Evolutionary conservation across 2,329 filamentous ascomycete genomes (phyloP).

Genomic region (Microascus cirrosus): DNA sequence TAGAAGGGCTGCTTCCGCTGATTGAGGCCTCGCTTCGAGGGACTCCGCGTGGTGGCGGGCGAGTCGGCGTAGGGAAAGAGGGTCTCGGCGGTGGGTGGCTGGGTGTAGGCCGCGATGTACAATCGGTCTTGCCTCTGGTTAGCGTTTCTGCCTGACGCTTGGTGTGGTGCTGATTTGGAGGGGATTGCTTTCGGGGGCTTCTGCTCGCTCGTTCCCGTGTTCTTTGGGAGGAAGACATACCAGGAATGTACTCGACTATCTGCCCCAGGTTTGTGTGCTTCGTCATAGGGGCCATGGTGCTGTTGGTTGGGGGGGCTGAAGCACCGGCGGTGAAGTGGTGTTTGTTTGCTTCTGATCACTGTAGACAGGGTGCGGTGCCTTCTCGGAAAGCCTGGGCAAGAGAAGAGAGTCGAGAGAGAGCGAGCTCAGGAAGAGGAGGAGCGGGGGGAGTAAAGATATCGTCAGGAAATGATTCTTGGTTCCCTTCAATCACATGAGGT

Average conservation of each 20-base stretch:
- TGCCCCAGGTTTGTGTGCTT: constrained; percentile 59
- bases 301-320: constrained; percentile 37
- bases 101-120: constrained; percentile 86
- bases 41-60: constrained; percentile 41
- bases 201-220: too few relatives aligned
- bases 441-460: background rate
- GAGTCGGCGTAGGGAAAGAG: constrained; percentile 67
- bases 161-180: background rate
- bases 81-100: constrained; percentile 69
- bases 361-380: background rate
- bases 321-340: background rate
- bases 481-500: background rate
- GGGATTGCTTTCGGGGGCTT: background rate
- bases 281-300: constrained; percentile 6
- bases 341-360: background rate
- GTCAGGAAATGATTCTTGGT: background rate
- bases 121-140: constrained; percentile 60
- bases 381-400: background rate
- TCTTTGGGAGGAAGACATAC: constrained; percentile 36
- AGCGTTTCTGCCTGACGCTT: constrained; percentile 6
- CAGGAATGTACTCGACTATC: constrained; percentile 92
- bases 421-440: background rate
- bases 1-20: constrained; percentile 61
- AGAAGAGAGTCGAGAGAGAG: background rate
- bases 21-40: constrained; percentile 59